phyloP scores from a whole-genome alignment of 2,329 filamentous ascomycete genomes.

The Akanthomyces dipterigenus region DNA sequence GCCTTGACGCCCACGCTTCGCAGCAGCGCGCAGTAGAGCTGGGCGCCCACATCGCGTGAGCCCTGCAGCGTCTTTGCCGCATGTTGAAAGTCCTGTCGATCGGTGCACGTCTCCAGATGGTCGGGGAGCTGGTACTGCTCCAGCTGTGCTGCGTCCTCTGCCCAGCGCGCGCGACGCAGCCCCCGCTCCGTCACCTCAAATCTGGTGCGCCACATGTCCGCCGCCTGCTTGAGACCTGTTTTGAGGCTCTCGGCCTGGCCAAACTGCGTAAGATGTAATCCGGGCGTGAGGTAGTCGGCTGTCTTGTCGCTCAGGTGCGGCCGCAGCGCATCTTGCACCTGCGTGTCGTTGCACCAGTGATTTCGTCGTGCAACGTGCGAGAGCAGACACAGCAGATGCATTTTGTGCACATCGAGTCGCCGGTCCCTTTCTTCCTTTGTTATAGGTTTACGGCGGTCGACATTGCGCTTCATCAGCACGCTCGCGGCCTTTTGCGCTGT shows the following conservation, averaged over 20 bases:
- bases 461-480: constrained; percentile 22
- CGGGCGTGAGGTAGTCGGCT: constrained; percentile 61
- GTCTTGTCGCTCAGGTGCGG: constrained; percentile 60
- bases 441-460: constrained; percentile 44
- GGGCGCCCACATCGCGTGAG: constrained; percentile 82
- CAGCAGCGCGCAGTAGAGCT: constrained; percentile 83
- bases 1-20: constrained; percentile 75
- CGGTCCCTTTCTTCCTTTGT: constrained; percentile 46
- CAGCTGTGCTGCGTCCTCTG: constrained; percentile 56
- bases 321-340: constrained; percentile 60
- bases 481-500: constrained; percentile 36
- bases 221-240: constrained; percentile 66
- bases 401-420: constrained; percentile 75
- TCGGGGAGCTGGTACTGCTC: constrained; percentile 52
- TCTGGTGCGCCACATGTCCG: constrained; percentile 58
- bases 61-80: constrained; percentile 66
- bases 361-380: constrained; percentile 74
- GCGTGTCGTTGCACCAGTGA: constrained; percentile 75
- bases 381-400: constrained; percentile 76
- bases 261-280: constrained; percentile 63
- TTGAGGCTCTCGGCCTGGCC: constrained; percentile 69
- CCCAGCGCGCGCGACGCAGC: constrained; percentile 66
- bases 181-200: constrained; percentile 69
- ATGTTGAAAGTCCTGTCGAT: constrained; percentile 64
- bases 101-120: constrained; percentile 61